Evolutionary conservation across 345 rosid genomes (phyloP).

Genomic region (Ceriops zippeliana): DNA sequence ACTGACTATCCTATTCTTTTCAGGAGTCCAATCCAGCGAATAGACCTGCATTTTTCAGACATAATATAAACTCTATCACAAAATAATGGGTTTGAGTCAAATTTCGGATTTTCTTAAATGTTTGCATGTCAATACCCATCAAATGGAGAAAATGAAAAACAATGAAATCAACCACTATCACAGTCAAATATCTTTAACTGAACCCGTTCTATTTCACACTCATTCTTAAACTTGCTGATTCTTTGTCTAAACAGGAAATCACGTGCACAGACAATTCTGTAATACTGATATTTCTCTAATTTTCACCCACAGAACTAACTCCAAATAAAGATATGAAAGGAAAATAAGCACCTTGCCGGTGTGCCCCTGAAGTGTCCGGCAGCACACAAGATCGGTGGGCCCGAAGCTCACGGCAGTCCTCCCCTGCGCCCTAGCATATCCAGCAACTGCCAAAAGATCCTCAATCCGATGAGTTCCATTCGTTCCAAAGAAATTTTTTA

Average conservation of each 20-base stretch:
- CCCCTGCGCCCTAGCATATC: conserved; percentile 61
- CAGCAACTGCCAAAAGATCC: conserved; percentile 52
- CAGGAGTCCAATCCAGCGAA: conserved; percentile 88
- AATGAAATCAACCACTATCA: no score
- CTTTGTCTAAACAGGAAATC: background rate
- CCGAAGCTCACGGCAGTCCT: conserved; percentile 66
- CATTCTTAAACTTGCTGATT: background rate
- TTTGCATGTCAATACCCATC: no score
- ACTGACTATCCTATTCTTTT: conserved; percentile 81
- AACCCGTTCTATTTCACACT: no score
- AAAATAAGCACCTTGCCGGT: conserved; percentile 58
- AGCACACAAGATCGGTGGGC: conserved; percentile 89
- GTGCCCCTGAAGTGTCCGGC: conserved; percentile 93
- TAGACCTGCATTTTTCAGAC: conserved; percentile 52
- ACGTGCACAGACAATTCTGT: background rate
- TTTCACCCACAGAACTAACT: background rate
- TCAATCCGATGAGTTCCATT: conserved; percentile 14
- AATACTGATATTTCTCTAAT: background rate
- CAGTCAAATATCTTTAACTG: no score
- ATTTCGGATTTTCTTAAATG: no score
- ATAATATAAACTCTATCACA: conserved; percentile 4
- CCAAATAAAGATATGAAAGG: background rate
- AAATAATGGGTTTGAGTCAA: background rate
- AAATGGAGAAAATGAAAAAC: no score
- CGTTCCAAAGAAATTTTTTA: background rate